Conservation (phyloP, 192 early-diverging fungal species). For the Kappamyces sp. region DNA sequence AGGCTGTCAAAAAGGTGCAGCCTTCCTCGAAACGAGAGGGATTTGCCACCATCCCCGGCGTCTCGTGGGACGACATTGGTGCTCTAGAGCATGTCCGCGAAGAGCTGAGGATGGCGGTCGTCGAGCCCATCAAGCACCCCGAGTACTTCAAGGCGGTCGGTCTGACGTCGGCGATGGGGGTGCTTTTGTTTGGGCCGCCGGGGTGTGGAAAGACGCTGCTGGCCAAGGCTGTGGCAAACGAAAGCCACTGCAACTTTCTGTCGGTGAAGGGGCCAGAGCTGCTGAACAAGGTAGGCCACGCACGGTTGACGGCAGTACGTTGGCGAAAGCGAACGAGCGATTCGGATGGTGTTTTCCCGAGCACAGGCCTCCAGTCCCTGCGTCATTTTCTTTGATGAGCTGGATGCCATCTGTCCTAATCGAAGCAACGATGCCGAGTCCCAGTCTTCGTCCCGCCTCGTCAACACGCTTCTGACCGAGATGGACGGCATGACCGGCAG, state of each 20-base stretch:
- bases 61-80: constrained; percentile 95
- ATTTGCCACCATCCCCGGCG: constrained; percentile 95
- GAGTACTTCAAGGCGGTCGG: constrained; percentile 83
- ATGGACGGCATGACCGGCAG: constrained; percentile 91
- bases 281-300: constrained; percentile 72
- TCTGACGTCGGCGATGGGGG: constrained; percentile 85
- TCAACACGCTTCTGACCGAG: constrained; percentile 96
- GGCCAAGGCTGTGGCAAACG: constrained; percentile 97
- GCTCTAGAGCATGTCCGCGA: constrained; percentile 79
- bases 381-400: constrained; percentile 97
- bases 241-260: constrained; percentile 96
- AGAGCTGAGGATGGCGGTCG: constrained; percentile 90
- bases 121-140: constrained; percentile 91
- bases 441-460: constrained; percentile 86
- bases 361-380: constrained; percentile 91
- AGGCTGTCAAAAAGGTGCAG: constrained; percentile 84
- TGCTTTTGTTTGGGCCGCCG: constrained; percentile 94
- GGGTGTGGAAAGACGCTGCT: constrained; percentile 97
- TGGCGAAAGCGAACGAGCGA: constrained; percentile 94
- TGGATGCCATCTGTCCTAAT: constrained; percentile 87
- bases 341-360: constrained; percentile 91
- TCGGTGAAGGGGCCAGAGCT: constrained; percentile 97
- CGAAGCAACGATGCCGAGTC: constrained; percentile 84
- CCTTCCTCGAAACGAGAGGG: constrained; percentile 97
- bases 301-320: constrained; percentile 61